Evolutionary conservation across 306 rosid species (phyloP), one percentile per base, ranked within the genome.

Genomic region (Prunus mume): DNA sequence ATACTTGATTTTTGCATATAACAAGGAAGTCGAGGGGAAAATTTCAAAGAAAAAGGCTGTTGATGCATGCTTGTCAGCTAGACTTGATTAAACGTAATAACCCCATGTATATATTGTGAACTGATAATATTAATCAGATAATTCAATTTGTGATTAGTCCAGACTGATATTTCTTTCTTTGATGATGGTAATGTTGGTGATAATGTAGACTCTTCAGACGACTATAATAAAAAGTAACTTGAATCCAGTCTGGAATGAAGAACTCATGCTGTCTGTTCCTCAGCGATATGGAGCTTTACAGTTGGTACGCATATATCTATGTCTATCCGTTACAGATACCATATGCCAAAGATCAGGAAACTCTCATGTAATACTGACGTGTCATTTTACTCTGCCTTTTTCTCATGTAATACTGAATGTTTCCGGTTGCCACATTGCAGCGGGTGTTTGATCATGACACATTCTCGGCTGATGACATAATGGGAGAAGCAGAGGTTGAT

Each of bases 231-330:
- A 56, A 70, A 96, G 99, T 81, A 92, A 96, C 90, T 86, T 96
- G 91, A 96, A 96, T 78, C 99, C 99, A 30, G 96, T 96, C 72
- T 96, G 99, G 99, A 89, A 96, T 83, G 98, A 92, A 86, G 99
- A 96, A 69, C 93, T 85, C 82, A 96, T 90, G 98, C 89, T 96
- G 70, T 96, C 98, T 60, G 97, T 96, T 81, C 99, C 99, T 30
- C 91, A 89, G 76, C 55, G 57, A 51, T 96, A 38, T 76, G 98
- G 99, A 78, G 71, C 88, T 49, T 52, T 96, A 75, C 93, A 92
- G 80, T 76, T 96, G 99, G 99, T 90, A 91, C 61, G 93, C 14
- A 57, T 80, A 57, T 80, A 77, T 70, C 43, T 76, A 46, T 46
- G 22, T 38, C 47, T 51, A 14, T 54, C 32, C 0, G 6, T 20